Percentiles rank a stretch among this genome's conserved stretches.
These are phyloP conservation scores for Aulographum hederae DNA, from an alignment of 2,329 filamentous ascomycete species.

Conservation along the genomic window DNA sequence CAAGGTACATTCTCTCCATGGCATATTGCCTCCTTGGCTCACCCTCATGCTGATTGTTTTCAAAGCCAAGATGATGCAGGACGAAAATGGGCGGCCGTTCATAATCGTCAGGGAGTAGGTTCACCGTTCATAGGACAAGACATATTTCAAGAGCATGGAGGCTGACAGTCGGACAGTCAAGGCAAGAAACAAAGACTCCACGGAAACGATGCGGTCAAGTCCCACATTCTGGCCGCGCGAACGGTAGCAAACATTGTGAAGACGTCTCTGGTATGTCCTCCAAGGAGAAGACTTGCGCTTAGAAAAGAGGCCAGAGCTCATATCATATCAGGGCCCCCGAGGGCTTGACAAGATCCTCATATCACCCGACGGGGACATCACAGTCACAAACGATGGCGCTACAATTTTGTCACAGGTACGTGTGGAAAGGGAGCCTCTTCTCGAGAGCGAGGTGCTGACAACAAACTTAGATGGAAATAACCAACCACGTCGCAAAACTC, in stretches of 20 bases:
- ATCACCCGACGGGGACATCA: slow-evolving; percentile 96
- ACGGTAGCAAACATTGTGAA: slow-evolving; percentile 96
- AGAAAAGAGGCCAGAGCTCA: neutral
- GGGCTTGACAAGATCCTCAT: slow-evolving; percentile 99
- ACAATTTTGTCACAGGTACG: slow-evolving; percentile 69
- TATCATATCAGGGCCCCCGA: slow-evolving; percentile 48
- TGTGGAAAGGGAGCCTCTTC: slow-evolving; percentile 3
- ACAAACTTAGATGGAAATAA: slow-evolving; percentile 78
- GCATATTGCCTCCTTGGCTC: slow-evolving; percentile 3
- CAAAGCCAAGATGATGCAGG: slow-evolving; percentile 65
- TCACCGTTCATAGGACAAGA: slow-evolving; percentile 25
- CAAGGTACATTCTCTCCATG: slow-evolving; percentile 41
- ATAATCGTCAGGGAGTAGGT: slow-evolving; percentile 89
- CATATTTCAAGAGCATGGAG: slow-evolving; percentile 1
- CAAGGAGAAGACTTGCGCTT: slow-evolving; percentile 1
- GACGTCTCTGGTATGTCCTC: slow-evolving; percentile 57
- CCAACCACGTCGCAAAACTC: slow-evolving; percentile 94
- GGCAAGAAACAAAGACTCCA: slow-evolving; percentile 95
- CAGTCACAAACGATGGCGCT: slow-evolving; percentile 95
- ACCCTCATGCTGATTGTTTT: slow-evolving; percentile 1
- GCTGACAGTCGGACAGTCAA: slow-evolving; percentile 41
- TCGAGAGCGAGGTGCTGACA: slow-evolving; percentile 2
- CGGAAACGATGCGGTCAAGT: slow-evolving; percentile 93
- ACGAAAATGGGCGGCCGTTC: slow-evolving; percentile 92
- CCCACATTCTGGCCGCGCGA: slow-evolving; percentile 89